Evolutionary conservation across 208 protist genomes (phyloP).

Genomic region (Trypanosoma lewisi): DNA sequence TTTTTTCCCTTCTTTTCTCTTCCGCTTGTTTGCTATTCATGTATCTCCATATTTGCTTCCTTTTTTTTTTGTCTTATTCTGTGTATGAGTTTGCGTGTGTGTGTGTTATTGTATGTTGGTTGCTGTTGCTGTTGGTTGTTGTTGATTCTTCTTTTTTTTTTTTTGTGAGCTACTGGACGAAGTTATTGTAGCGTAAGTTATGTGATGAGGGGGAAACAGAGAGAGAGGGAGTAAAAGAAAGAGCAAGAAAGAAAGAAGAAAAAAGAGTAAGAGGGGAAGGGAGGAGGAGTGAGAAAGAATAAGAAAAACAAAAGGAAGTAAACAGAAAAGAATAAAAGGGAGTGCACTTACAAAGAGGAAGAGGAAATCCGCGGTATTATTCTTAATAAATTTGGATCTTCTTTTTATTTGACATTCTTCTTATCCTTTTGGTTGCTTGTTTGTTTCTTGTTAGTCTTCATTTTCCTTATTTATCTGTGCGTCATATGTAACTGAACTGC

Average conservation of each 20-base stretch:
- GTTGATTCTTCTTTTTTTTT: no score
- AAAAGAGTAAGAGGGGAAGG: constrained; percentile 7
- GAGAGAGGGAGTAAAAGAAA: no score
- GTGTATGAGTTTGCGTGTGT: no score
- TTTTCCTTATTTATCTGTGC: constrained; percentile 1
- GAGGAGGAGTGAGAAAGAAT: background rate
- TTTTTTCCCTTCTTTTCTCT: constrained; percentile 1
- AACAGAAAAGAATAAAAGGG: constrained; percentile 1
- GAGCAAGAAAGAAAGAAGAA: constrained; percentile 5
- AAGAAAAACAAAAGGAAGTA: constrained; percentile 7
- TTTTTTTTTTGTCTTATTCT: background rate
- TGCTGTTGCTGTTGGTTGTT: no score
- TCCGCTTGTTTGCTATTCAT: no score
- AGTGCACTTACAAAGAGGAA: no score
- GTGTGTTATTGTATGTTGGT: no score
- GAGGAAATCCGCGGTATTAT: no score
- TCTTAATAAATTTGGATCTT: background rate
- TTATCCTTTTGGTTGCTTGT: background rate
- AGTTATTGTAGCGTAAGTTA: no score
- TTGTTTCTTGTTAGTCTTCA: background rate
- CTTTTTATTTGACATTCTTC: background rate
- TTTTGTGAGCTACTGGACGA: no score
- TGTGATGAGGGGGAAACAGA: no score
- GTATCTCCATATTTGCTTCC: no score
- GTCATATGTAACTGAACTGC: background rate